phyloP scores from a whole-genome alignment of 768 basidiomycete species.

The Pleurotus djamor region DNA sequence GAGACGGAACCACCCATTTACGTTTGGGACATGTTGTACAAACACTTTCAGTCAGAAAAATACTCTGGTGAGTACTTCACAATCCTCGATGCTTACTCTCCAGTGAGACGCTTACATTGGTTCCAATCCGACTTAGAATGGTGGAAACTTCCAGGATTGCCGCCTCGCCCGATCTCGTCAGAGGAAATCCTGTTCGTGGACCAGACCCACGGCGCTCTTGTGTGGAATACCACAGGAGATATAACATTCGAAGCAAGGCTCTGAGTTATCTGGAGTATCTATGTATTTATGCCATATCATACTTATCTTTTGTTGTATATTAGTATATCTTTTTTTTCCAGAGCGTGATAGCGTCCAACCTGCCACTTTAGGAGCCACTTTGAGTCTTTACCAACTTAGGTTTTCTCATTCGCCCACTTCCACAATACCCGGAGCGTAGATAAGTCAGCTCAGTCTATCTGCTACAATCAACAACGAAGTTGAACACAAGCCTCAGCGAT shows the following conservation, averaged over 20 bases:
- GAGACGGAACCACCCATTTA: neutral
- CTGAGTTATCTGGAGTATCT: neutral
- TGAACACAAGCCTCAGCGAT: neutral
- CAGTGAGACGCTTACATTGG: neutral
- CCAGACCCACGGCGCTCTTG: neutral
- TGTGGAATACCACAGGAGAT: neutral
- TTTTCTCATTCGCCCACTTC: too few relatives aligned
- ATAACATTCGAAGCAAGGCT: neutral
- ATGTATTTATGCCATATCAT: neutral
- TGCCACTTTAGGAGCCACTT: too few relatives aligned
- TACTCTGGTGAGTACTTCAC: neutral
- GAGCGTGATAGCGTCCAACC: too few relatives aligned
- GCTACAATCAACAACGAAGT: too few relatives aligned
- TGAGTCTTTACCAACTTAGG: too few relatives aligned
- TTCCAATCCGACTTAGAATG: neutral
- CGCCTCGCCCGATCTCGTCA: neutral
- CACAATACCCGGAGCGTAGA: too few relatives aligned
- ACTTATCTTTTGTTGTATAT: too few relatives aligned
- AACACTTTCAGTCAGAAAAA: slow-evolving; percentile 9
- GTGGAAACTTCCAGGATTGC: slow-evolving; percentile 1
- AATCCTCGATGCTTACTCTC: neutral
- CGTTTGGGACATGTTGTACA: slow-evolving; percentile 7
- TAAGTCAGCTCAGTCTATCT: too few relatives aligned
- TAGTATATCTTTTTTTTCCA: too few relatives aligned
- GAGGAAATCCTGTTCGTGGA: neutral